These are phyloP conservation scores for Verticillium nubilum DNA, from an alignment of 2,329 filamentous ascomycete species.

Conservation along the genomic window DNA sequence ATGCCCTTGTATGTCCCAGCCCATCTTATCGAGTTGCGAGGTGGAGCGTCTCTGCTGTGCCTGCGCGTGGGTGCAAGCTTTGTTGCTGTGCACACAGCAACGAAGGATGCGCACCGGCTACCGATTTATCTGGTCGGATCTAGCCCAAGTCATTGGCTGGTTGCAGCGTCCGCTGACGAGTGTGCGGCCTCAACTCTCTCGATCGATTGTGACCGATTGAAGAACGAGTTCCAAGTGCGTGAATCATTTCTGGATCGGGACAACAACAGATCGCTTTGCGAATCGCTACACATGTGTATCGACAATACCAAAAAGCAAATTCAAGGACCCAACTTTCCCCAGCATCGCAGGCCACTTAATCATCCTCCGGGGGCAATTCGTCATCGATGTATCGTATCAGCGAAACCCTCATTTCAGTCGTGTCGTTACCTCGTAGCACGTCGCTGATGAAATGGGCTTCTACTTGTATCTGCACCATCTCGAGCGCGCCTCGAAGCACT, in stretches of 20 bases:
- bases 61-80: too few relatives aligned
- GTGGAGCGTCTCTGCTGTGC: too few relatives aligned
- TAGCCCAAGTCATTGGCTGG: too few relatives aligned
- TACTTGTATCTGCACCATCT: slow-evolving; percentile 99
- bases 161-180: not conserved
- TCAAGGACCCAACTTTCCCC: not conserved
- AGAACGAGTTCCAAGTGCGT: not conserved
- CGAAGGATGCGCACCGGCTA: too few relatives aligned
- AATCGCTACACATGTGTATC: not conserved
- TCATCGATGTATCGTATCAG: slow-evolving; percentile 94
- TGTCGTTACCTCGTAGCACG: slow-evolving; percentile 86
- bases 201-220: not conserved
- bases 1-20: too few relatives aligned
- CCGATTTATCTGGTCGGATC: too few relatives aligned
- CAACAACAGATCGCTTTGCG: not conserved
- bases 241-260: not conserved
- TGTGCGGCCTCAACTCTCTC: not conserved
- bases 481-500: slow-evolving; percentile 80
- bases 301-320: not conserved
- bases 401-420: slow-evolving; percentile 93
- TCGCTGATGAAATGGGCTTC: slow-evolving; percentile 96
- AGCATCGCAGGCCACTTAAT: slow-evolving; percentile 41
- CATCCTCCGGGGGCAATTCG: slow-evolving; percentile 93
- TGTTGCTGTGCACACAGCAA: too few relatives aligned
- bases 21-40: too few relatives aligned